Base-by-base conservation (phyloP, 2,329 filamentous ascomycete genomes). In the Colletotrichum ledebouriae region DNA sequence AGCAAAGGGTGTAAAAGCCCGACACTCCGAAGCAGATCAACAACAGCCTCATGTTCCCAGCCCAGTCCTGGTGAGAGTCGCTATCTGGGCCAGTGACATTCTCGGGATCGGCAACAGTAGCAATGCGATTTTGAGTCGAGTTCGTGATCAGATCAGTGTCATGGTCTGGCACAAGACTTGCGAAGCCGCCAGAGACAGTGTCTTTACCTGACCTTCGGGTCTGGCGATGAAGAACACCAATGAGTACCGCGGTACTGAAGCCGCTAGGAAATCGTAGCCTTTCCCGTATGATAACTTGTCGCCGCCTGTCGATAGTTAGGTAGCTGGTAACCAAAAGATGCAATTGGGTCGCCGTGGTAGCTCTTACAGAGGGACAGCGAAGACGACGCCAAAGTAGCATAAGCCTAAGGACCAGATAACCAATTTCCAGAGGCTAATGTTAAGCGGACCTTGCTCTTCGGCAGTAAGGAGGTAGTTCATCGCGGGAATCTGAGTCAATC, bases 371-470 rank as follows among this genome's bases (percentile, higher is more conserved):
- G 96, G 96, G 13, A 99, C 95, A 0, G 94, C 96, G 81, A 99
- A 98, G 1, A 98, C 91, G 1, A 98, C 96, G 0, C 96, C 96
- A 76, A 99, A 99, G 75, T 98, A 95, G 77, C 94, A 98, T 15
- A 99, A 87, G 0, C 96, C 96, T 61, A 99, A 78, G 29, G 94
- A 92, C 96, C 96, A 99, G 7, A 98, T 78, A 6, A 97, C 89
- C 71, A 98, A 81, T 77, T 94, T 94, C 83, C 89, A 88, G 42
- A 93, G 85, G 41, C 89, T 88, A 50, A 97, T 81, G 61, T 87
- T 83, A 17, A 97, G 79, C 0, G 94, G 93, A 0, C 94, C 94
- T 66, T 90, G 89, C 80, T 99, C 96, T 17, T 92, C 89, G 2
- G 88, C 82, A 59, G 87, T 89, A 59, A 99, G 80, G 56, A 99